Conservation (phyloP, 2,329 filamentous ascomycete genomes). For the Escovopsis sp. region DNA sequence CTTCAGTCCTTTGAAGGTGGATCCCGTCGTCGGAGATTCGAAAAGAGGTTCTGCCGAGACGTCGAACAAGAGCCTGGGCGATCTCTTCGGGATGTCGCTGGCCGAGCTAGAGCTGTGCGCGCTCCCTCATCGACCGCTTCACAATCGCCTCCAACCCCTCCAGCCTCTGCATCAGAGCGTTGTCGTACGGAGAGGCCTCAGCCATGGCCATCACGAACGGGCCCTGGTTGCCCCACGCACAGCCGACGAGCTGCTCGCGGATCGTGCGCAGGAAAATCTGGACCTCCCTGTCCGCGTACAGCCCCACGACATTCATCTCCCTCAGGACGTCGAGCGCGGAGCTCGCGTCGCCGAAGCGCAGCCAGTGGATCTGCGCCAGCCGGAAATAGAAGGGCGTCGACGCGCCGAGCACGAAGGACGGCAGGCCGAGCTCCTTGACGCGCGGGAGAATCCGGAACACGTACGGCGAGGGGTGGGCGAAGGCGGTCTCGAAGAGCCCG, state of each 20-base stretch:
- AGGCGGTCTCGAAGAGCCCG: slow-evolving; percentile 40
- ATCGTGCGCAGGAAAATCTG: slow-evolving; percentile 15
- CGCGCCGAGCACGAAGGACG: slow-evolving; percentile 57
- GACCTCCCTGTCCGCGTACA: slow-evolving; percentile 36
- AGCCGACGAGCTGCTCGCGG: slow-evolving; percentile 19
- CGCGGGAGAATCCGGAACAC: slow-evolving; percentile 48
- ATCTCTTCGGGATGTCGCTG: neutral
- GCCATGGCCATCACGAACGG: slow-evolving; percentile 25
- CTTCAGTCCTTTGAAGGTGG: too few species aligned
- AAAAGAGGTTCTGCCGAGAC: too few species aligned
- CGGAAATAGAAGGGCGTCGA: slow-evolving; percentile 57
- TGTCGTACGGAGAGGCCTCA: slow-evolving; percentile 21
- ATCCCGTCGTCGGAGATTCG: too few species aligned
- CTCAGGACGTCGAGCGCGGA: slow-evolving; percentile 41
- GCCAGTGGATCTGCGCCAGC: slow-evolving; percentile 47
- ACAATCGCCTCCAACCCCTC: slow-evolving; percentile 11
- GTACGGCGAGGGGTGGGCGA: slow-evolving; percentile 42
- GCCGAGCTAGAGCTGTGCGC: neutral
- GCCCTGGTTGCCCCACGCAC: slow-evolving; percentile 22
- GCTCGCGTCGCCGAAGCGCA: slow-evolving; percentile 40
- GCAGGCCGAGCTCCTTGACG: slow-evolving; percentile 52
- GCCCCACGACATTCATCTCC: slow-evolving; percentile 51
- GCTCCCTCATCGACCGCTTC: slow-evolving; percentile 4
- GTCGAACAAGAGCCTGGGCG: too few species aligned
- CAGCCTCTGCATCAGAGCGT: slow-evolving; percentile 13